Evolutionary conservation across 129 eudicot species (phyloP), one percentile per base, ranked within the genome.

Genomic region (Arctium minus): DNA sequence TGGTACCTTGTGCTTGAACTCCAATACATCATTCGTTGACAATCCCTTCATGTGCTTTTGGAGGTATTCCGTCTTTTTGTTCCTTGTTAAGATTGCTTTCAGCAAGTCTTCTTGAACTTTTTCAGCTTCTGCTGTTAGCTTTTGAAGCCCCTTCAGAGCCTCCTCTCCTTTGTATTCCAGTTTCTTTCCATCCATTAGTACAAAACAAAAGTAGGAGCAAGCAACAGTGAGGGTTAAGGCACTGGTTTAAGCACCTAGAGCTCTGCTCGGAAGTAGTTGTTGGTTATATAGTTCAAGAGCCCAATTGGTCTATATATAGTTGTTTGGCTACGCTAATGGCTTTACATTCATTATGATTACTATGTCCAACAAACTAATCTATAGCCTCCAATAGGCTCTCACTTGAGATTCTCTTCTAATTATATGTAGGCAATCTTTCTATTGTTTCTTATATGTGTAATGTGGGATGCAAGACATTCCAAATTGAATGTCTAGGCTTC

Each of bases 131-230:
- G 64, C 35, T 29, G 97, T 91, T 0, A 91, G 87, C 83, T 86
- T 90, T 75, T 94, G 93, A 18, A 94, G 84, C 87, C 92, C 98
- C 79, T 87, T 88, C 46, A 94, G 50, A 75, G 98, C 97, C 83
- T 87, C 90, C 32, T 80, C 89, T 5, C 98, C 98, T 87, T 94
- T 94, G 92, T 94, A 94, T 73, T 94, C 98, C 53, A 91, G 70
- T 81, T 87, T 94, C 86, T 94, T 94, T 9, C 94, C 94, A 6
- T 91, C 97, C 98, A 93, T 93, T 73, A 37, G 75, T 56, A 67
- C 70, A 60, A 12, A 67, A 12, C 38, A 53, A 36, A 33, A 36
- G 8, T 44, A 73, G 46, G 62, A 70, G 38, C 73, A 46, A 75
- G 50, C 4, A 76, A 35, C 18, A 69, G 73, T 53, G 62, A 48